Evolutionary conservation across 2,329 filamentous ascomycete species (phyloP).

Genomic region (Cercospora sp.): DNA sequence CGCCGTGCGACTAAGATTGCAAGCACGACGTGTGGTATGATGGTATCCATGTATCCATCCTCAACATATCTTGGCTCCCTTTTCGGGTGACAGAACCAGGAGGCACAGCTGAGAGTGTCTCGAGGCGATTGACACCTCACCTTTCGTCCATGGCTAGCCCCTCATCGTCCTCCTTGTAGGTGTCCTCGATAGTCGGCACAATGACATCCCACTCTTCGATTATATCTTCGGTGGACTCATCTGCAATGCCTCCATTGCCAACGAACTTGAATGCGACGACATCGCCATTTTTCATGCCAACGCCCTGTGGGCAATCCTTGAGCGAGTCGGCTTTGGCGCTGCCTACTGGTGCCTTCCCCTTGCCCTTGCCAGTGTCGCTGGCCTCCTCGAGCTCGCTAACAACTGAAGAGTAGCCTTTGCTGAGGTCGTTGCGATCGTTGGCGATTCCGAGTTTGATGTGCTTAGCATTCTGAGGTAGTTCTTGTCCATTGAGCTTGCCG

Average conservation of each 20-base stretch:
- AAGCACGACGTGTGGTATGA: neutral
- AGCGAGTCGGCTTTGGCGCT: conserved; percentile 37
- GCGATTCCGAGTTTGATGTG: conserved; percentile 47
- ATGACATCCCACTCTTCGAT: conserved; percentile 38
- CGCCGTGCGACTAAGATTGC: neutral
- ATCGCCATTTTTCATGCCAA: conserved; percentile 37
- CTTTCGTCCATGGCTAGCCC: conserved; percentile 28
- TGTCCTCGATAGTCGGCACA: conserved; percentile 38
- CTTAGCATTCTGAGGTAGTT: conserved; percentile 42
- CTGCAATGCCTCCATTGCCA: conserved; percentile 23
- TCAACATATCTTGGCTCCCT: neutral
- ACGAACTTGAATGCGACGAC: conserved; percentile 41
- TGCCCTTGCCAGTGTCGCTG: conserved; percentile 37
- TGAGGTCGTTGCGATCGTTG: conserved; percentile 43
- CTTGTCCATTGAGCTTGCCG: conserved; percentile 38
- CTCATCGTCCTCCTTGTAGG: conserved; percentile 34
- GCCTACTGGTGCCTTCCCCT: conserved; percentile 40
- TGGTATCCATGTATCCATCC: neutral
- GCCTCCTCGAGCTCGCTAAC: conserved; percentile 27
- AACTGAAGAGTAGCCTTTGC: conserved; percentile 44
- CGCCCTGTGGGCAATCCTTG: conserved; percentile 41
- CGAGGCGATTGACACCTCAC: conserved; percentile 17
- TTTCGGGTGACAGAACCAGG: neutral
- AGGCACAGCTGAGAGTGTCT: conserved; percentile 2
- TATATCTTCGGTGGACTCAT: conserved; percentile 23